Base-by-base conservation (phyloP, 164 flowering plant species). In the Berberis vulgaris region DNA sequence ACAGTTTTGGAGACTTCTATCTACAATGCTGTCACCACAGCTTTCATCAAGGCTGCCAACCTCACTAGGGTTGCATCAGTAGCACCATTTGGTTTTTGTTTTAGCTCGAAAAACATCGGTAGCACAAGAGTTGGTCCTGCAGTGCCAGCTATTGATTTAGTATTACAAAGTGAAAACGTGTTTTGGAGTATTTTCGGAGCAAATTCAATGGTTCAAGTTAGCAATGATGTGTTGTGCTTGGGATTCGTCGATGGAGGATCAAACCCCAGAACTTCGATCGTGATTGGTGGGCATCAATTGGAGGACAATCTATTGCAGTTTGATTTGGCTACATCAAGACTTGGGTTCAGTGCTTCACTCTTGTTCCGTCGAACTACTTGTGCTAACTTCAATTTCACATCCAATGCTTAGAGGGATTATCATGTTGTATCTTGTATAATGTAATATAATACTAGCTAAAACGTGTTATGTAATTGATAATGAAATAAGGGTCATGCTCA, bases 351-450 rank as follows among this genome's bases (percentile, higher is more conserved):
- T 39, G 43, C 58, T 49, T 59, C 59, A 1, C 71, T 81, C 1
- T 60, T 74, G 41, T 62, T 45, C 45, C 38, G 69, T 43, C 75
- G 47, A 47, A 81, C 82, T 41, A 78, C 84, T 1, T 81, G 84
- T 41, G 61, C 82, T 57, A 78, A 78, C 70, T 81, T 81, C 77
- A 78, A 81, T 60, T 80, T 80, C 69, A 71, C 76, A 1, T 67
- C 74, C 54, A 64, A 9, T 65, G 72, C 67, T 1, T 69, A 67
- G 46, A 45, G 40, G 41, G 3, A 12, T 8, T 1, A 6, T 1
- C 50, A 47, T 47, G 50, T 11, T 47, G 7, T 1, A 11, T 2
- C 50, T 6, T 47, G 50, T 47, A 26, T 26, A 26, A 26, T 26
- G 26, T 26, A 26, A 26, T 26, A 26, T 26, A 26, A 26, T 26